A percentile compares a stretch with the other conserved stretches of the same genome.
These are phyloP conservation scores for Quercus dentata DNA, from an alignment of 306 rosid species.

Conservation along the genomic window DNA sequence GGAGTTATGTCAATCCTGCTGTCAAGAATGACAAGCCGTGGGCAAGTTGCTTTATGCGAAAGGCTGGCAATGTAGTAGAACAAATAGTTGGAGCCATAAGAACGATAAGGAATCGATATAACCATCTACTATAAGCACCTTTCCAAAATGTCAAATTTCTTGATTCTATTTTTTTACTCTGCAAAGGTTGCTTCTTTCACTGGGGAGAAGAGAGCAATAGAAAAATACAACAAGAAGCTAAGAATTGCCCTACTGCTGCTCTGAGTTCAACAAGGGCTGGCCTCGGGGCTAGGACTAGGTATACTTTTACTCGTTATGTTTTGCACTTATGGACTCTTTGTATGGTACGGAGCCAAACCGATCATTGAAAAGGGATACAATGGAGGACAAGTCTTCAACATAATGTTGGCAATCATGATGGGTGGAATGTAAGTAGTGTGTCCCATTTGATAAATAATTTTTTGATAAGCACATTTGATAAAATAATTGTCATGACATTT, in stretches of 20 bases:
- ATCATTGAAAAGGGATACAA: conserved; percentile 57
- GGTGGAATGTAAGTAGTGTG: conserved; percentile 75
- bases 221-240: conserved; percentile 59
- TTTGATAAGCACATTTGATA: background rate
- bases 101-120: conserved; percentile 51
- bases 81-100: conserved; percentile 81
- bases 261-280: conserved; percentile 63
- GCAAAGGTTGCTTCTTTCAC: conserved; percentile 85
- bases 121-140: background rate
- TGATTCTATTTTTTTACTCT: conserved; percentile 3
- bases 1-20: conserved; percentile 35
- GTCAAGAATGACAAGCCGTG: conserved; percentile 68
- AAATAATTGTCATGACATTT: background rate
- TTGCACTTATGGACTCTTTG: conserved; percentile 71
- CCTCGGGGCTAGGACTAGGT: conserved; percentile 68
- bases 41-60: conserved; percentile 79
- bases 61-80: conserved; percentile 83
- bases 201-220: conserved; percentile 75
- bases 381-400: conserved; percentile 71
- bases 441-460: background rate
- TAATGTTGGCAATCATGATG: conserved; percentile 64
- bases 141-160: background rate
- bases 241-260: conserved; percentile 58
- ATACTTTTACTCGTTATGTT: conserved; percentile 33
- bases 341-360: conserved; percentile 83